Conservation (phyloP, 1,284 basidiomycete species). For the Neotropicomus parvogracilis region DNA sequence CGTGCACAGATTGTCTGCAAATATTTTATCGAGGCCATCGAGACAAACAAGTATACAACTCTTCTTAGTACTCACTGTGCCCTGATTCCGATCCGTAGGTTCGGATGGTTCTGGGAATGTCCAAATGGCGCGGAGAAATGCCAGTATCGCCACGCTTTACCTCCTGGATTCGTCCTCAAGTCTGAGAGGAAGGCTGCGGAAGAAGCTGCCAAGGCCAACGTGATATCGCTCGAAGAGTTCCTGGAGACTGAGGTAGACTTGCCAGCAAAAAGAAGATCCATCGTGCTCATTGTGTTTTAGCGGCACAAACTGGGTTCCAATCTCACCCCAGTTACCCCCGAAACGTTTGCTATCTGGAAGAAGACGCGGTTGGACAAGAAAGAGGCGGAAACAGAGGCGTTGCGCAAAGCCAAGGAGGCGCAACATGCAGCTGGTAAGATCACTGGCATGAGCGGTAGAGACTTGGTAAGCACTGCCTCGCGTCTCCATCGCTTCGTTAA, state of each 20-base stretch:
- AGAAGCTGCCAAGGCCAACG: constrained; percentile 83
- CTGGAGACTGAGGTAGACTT: constrained; percentile 85
- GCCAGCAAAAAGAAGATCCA: neutral
- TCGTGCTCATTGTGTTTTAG: constrained; percentile 39
- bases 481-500: constrained; percentile 5
- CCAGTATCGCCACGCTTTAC: constrained; percentile 93
- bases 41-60: constrained; percentile 74
- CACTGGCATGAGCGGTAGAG: constrained; percentile 91
- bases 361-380: constrained; percentile 92
- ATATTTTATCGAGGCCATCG: constrained; percentile 95
- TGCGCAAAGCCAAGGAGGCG: constrained; percentile 81
- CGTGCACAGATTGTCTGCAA: constrained; percentile 88
- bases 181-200: constrained; percentile 85
- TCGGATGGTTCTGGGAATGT: constrained; percentile 94
- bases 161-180: constrained; percentile 93
- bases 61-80: constrained; percentile 6
- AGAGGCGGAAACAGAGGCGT: constrained; percentile 76
- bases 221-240: constrained; percentile 95
- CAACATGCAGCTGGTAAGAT: constrained; percentile 89
- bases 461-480: constrained; percentile 62
- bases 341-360: constrained; percentile 94
- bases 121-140: constrained; percentile 80
- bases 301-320: constrained; percentile 92
- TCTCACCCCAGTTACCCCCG: constrained; percentile 93
- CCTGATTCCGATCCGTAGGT: constrained; percentile 40